Base-by-base conservation (phyloP, 352 stramenopile genomes). In the Globisporangium irregulare region DNA sequence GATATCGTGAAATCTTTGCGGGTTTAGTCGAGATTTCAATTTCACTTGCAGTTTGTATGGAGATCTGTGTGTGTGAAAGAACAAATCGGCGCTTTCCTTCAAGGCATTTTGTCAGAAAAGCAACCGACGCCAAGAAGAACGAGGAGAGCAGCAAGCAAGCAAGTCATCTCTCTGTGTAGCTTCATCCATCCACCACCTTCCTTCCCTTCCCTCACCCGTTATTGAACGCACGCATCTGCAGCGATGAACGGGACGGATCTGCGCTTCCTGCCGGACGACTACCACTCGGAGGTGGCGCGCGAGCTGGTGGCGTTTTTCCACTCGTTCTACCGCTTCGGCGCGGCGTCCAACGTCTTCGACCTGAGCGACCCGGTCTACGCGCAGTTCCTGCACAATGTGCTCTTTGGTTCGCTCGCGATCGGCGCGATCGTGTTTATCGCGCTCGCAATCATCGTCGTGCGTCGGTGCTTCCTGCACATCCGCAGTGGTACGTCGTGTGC, bases 251-350 rank as follows among this genome's bases (percentile, higher is more conserved):
- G 41, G 55, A 62, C 51, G 34, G 71, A 77, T 41, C 78, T 92
- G 73, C 73, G 66, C 32, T 73, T 92, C 54, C 69, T 92, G 27
- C 84, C 82, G 9, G 74, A 75, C 59, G 84, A 92, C 74, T 92
- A 91, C 79, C 80, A 89, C 72, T 75, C 74, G 66, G 74, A 91
- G 43, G 69, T 92, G 36, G 82, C 84, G 54, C 82, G 77, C 41
- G 81, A 91, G 66, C 73, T 92, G 62, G 72, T 81, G 36, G 71
- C 73, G 41, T 94, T 94, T 61, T 92, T 94, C 73, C 86, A 94
- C 80, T 75, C 72, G 10, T 91, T 94, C 73, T 91, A 93, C 72
- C 82, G 86, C 74, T 91, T 93, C 59, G 84, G 84, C 36, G 73
- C 66, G 10, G 65, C 71, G 43, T 78, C 81, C 25, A 85, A 74